Evolutionary conservation across 2,329 filamentous ascomycete genomes (phyloP).

Genomic region (Apiospora aurea): DNA sequence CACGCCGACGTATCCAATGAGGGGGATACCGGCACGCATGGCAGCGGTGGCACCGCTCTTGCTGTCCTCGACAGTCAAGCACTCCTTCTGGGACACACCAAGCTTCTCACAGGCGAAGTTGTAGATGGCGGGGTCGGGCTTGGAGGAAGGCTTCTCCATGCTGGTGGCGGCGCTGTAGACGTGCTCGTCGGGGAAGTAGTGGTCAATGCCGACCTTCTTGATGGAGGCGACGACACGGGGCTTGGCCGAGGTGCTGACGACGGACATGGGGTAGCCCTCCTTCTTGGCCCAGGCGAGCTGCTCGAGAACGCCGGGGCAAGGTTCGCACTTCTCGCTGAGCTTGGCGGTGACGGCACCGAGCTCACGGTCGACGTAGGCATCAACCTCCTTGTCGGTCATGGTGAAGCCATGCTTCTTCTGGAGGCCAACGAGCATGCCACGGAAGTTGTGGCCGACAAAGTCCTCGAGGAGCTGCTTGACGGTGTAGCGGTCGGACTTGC

Average conservation of each 20-base stretch:
- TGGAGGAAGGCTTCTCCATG: constrained; percentile 71
- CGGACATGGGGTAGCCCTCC: constrained; percentile 69
- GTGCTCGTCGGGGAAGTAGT: constrained; percentile 71
- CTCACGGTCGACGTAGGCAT: constrained; percentile 70
- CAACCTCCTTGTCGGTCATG: constrained; percentile 66
- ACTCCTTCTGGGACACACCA: constrained; percentile 69
- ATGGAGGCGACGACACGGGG: constrained; percentile 73
- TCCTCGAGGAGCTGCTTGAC: constrained; percentile 72
- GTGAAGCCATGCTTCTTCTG: constrained; percentile 73
- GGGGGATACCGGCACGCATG: constrained; percentile 72
- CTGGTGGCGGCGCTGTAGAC: constrained; percentile 77
- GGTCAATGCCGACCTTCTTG: constrained; percentile 71
- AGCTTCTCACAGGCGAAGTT: constrained; percentile 71
- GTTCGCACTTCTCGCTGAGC: constrained; percentile 65
- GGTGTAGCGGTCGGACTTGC: constrained; percentile 69
- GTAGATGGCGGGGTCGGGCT: constrained; percentile 80
- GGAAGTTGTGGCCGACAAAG: constrained; percentile 82
- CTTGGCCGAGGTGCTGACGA: constrained; percentile 74
- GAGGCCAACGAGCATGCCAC: constrained; percentile 74
- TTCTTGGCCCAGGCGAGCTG: constrained; percentile 65
- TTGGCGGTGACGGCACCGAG: constrained; percentile 74
- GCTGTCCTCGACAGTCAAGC: constrained; percentile 76
- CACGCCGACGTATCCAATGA: constrained; percentile 76
- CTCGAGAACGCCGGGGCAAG: constrained; percentile 65
- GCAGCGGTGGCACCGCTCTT: constrained; percentile 74